A percentile compares a stretch with the other conserved stretches of the same genome.
Evolutionary conservation across 345 rosid genomes (phyloP).

Genomic region (Salix caprea): DNA sequence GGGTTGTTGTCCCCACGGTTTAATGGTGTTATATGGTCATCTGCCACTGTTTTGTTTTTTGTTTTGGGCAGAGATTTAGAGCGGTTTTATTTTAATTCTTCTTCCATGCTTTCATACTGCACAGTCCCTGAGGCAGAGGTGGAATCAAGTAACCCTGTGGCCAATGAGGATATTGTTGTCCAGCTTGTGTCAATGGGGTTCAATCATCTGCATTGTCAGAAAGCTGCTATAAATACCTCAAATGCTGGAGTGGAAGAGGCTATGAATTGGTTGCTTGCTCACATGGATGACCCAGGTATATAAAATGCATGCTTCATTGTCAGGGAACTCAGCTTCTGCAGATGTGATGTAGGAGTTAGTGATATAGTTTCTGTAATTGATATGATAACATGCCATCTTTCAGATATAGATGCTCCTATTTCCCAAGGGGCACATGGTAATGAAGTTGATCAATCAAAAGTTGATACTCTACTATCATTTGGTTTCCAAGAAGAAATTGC

Average conservation of each 20-base stretch:
- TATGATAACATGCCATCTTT: slow-evolving; percentile 1
- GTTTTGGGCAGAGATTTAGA: background rate
- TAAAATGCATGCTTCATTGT: background rate
- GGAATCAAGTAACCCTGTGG: slow-evolving; percentile 52
- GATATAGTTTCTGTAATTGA: background rate
- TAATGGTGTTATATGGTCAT: background rate
- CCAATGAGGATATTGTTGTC: slow-evolving; percentile 78
- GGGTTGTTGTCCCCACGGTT: background rate
- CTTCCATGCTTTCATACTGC: slow-evolving; percentile 10
- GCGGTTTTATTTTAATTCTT: background rate
- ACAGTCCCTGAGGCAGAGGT: slow-evolving; percentile 50
- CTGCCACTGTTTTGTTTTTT: background rate
- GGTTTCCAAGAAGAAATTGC: slow-evolving; percentile 91
- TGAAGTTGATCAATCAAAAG: slow-evolving; percentile 54
- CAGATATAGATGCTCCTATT: slow-evolving; percentile 78
- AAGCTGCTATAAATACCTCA: slow-evolving; percentile 80
- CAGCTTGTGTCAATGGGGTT: slow-evolving; percentile 95
- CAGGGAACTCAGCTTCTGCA: background rate
- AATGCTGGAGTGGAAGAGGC: slow-evolving; percentile 94
- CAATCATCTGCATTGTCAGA: slow-evolving; percentile 81
- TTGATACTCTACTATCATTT: slow-evolving; percentile 80
- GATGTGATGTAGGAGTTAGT: background rate
- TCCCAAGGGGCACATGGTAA: slow-evolving; percentile 34
- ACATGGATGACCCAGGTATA: slow-evolving; percentile 92
- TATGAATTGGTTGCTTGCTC: slow-evolving; percentile 92